These are phyloP conservation scores for Xerocomus nothofagi DNA, from an alignment of 1,284 basidiomycete genomes.

Conservation along the genomic window DNA sequence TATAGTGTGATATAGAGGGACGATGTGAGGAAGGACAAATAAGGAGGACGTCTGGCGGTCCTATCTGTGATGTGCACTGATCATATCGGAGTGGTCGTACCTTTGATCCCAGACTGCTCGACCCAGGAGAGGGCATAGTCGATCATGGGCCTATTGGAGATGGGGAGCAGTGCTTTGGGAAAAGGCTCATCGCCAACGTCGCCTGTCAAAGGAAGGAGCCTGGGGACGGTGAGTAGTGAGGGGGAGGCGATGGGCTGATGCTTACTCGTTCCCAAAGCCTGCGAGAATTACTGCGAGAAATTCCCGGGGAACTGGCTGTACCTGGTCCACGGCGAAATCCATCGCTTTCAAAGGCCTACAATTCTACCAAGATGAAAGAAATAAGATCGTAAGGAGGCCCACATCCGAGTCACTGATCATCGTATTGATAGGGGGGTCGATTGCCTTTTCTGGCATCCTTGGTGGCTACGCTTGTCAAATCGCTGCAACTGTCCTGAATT, in stretches of 20 bases:
- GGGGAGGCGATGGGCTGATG: background rate
- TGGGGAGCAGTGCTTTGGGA: constrained; percentile 83
- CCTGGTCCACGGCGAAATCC: constrained; percentile 61
- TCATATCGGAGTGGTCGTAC: constrained; percentile 42
- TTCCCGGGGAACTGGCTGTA: constrained; percentile 56
- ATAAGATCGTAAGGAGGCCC: background rate
- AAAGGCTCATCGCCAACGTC: constrained; percentile 73
- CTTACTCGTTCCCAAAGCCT: constrained; percentile 86
- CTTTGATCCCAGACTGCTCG: constrained; percentile 82
- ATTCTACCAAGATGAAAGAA: background rate
- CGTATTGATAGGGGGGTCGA: constrained; percentile 3
- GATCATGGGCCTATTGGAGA: constrained; percentile 86
- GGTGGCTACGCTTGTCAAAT: too few species aligned
- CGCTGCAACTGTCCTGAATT: background rate
- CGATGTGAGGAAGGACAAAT: constrained; percentile 80
- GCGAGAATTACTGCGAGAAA: constrained; percentile 85
- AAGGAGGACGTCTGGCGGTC: constrained; percentile 71
- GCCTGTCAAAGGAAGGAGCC: constrained; percentile 70
- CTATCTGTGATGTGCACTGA: constrained; percentile 9
- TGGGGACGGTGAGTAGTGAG: constrained; percentile 34
- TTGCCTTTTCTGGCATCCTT: constrained; percentile 24
- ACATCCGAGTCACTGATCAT: constrained; percentile 8
- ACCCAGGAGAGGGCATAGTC: constrained; percentile 86
- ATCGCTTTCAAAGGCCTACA: constrained; percentile 36
- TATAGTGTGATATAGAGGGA: constrained; percentile 74